Evolutionary conservation across 169 alveolate genomes (phyloP).

Genomic region (Eimeria falciformis): DNA sequence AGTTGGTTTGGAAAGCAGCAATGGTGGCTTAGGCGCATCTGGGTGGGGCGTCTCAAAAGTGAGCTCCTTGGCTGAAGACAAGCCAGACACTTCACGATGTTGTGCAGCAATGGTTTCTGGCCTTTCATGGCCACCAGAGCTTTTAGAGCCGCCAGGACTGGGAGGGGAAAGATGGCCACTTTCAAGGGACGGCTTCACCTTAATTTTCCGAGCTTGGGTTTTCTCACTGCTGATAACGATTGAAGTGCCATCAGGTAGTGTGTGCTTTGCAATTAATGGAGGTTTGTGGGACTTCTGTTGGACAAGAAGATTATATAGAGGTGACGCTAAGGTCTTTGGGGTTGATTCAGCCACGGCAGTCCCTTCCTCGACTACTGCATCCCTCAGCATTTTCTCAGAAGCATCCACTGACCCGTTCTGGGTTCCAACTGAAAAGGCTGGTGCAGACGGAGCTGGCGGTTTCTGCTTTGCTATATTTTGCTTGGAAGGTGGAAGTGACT

Average conservation of each 20-base stretch:
- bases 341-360: not conserved
- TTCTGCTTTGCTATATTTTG: not conserved
- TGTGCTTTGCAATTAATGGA: not conserved
- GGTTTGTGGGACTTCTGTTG: not conserved
- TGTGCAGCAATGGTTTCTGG: not conserved
- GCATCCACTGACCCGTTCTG: not conserved
- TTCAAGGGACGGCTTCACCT: constrained; percentile 12
- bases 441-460: not conserved
- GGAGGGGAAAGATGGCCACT: constrained; percentile 28
- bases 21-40: not conserved
- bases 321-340: not conserved
- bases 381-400: not conserved
- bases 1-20: not conserved
- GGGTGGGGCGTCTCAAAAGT: not conserved
- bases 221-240: constrained; percentile 20
- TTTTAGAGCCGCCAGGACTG: not conserved
- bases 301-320: constrained; percentile 22
- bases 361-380: not conserved
- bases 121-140: not conserved
- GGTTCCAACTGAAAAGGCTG: not conserved
- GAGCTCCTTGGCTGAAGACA: not conserved
- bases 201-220: not conserved
- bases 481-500: not conserved
- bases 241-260: constrained; percentile 49
- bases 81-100: not conserved